Base-by-base conservation (phyloP, 2,329 filamentous ascomycete genomes). In the Pseudogymnoascus sp. region DNA sequence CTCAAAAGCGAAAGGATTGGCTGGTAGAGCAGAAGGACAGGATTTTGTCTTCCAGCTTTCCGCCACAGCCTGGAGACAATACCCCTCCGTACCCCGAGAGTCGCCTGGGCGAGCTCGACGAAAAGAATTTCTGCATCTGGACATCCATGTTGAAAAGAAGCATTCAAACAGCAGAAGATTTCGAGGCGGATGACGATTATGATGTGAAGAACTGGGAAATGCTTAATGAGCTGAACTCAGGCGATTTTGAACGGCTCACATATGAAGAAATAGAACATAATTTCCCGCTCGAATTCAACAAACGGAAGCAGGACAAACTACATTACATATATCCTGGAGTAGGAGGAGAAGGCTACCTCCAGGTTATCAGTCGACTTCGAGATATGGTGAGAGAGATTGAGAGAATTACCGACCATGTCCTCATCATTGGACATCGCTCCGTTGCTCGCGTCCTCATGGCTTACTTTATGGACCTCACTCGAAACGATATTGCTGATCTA, bases 171-270 rank as follows among this genome's bases (percentile, higher is more conserved):
- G 92, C 89, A 0, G 86, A 95, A 67, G 89, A 89, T 74, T 99
- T 97, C 74, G 90, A 96, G 68, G 82, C 80, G 0, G 95, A 97
- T 67, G 93, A 97, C 21, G 91, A 96, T 62, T 96, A 93, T 74
- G 95, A 97, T 68, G 87, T 96, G 70, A 99, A 99, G 79, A 90
- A 96, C 69, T 96, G 93, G 91, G 90, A 93, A 71, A 96, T 96
- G 91, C 83, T 99, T 61, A 96, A 99, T 72, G 95, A 99, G 76
- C 85, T 99, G 59, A 96, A 97, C 70, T 89, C 93, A 0, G 95
- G 95, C 13, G 83, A 86, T 60, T 96, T 97, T 78, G 95, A 99
- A 73, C 93, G 95, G 61, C 86, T 97, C 80, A 97, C 95, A 0
- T 97, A 99, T 74, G 84, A 89, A 1, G 90, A 96, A 70, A 97